phyloP scores from a whole-genome alignment of 768 basidiomycete species.

The Tephrocybe sp. region DNA sequence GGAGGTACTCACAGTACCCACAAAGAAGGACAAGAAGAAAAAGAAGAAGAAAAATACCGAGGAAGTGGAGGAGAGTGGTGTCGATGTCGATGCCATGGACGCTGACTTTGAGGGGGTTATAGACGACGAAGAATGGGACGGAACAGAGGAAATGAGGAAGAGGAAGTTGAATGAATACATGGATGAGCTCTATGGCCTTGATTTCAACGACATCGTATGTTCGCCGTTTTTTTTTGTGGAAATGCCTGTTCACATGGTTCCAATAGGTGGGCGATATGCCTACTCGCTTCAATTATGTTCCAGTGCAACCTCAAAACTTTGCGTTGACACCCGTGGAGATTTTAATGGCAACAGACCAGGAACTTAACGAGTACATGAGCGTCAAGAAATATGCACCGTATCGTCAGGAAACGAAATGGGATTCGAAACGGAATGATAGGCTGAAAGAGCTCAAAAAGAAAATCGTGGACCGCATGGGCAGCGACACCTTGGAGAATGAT shows the following conservation, averaged over 20 bases:
- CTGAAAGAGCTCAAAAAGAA: conserved; percentile 71
- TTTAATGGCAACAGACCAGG: conserved; percentile 85
- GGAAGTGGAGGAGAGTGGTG: conserved; percentile 47
- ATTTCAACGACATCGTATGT: conserved; percentile 93
- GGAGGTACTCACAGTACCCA: conserved; percentile 30
- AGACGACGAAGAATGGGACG: conserved; percentile 73
- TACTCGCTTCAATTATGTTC: conserved; percentile 91
- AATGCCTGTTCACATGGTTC: conserved; percentile 6
- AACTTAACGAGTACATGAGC: conserved; percentile 88
- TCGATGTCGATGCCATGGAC: conserved; percentile 57
- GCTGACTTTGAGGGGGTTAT: conserved; percentile 42
- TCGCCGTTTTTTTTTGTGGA: not conserved
- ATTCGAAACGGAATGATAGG: conserved; percentile 57
- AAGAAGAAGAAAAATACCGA: conserved; percentile 36
- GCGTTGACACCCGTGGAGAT: conserved; percentile 83
- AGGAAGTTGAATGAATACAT: conserved; percentile 81
- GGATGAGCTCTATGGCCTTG: conserved; percentile 86
- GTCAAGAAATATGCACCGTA: conserved; percentile 93
- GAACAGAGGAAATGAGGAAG: conserved; percentile 90
- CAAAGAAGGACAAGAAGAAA: conserved; percentile 54
- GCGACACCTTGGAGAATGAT: conserved; percentile 19
- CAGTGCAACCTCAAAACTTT: conserved; percentile 58
- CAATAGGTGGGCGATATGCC: conserved; percentile 83
- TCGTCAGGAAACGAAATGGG: conserved; percentile 61
- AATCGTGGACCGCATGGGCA: conserved; percentile 43